These are phyloP conservation scores for Yamadazyma diddensiae DNA, from an alignment of 1,139 yeast species.

Conservation along the genomic window DNA sequence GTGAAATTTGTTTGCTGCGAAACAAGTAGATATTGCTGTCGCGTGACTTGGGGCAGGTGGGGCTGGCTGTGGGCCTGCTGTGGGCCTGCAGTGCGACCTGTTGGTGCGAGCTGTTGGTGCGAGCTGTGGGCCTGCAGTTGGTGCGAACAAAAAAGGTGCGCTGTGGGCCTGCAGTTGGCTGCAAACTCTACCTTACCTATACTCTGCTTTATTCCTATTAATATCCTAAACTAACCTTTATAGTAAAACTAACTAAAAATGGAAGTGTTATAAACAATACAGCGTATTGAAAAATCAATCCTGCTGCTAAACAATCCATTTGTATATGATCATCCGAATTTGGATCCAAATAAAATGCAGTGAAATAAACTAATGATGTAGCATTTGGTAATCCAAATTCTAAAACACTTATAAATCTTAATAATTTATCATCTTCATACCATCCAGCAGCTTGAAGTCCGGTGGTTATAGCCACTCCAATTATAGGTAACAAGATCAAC, in stretches of 20 bases:
- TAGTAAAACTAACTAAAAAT: slow-evolving; percentile 57
- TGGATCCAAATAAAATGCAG: slow-evolving; percentile 78
- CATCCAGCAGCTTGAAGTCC: slow-evolving; percentile 44
- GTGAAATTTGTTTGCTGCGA: slow-evolving; percentile 3
- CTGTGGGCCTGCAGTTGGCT: no score
- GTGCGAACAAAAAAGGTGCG: no score
- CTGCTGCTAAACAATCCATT: slow-evolving; percentile 79
- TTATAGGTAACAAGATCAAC: slow-evolving; percentile 38
- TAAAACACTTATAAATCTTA: slow-evolving; percentile 67
- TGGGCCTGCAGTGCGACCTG: not conserved
- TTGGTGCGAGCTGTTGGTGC: not conserved
- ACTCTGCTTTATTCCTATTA: no score
- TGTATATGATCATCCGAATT: slow-evolving; percentile 60
- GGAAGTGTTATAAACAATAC: slow-evolving; percentile 62
- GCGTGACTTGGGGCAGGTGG: no score
- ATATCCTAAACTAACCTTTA: slow-evolving; percentile 38
- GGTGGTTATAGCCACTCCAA: slow-evolving; percentile 46
- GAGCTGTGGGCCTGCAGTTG: no score
- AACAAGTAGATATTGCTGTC: not conserved
- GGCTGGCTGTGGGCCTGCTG: not conserved
- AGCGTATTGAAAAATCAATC: slow-evolving; percentile 67
- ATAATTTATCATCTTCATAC: slow-evolving; percentile 48
- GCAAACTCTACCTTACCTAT: no score
- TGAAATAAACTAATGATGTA: slow-evolving; percentile 76
- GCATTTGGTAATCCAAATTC: slow-evolving; percentile 85